These are phyloP conservation scores for Annona squamosa DNA, from an alignment of 164 flowering plant species.

Conservation along the genomic window DNA sequence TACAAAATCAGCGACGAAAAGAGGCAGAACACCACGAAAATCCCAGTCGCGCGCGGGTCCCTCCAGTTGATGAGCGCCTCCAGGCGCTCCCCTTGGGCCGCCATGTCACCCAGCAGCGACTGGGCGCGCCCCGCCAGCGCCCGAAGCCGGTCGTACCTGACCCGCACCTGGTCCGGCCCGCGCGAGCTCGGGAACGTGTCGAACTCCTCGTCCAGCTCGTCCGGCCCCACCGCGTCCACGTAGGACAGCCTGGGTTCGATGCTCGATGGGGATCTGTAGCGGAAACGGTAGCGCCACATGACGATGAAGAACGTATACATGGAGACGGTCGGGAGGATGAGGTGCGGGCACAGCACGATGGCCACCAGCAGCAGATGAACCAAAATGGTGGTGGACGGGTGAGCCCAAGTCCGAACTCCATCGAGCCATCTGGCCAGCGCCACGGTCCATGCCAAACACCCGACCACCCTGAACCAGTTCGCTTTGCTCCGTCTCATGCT, in stretches of 20 bases:
- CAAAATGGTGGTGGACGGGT: constrained; percentile 68
- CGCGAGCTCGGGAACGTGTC: constrained; percentile 68
- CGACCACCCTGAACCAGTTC: constrained; percentile 73
- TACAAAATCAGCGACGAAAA: constrained; percentile 60
- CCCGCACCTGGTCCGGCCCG: constrained; percentile 47
- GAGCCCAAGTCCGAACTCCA: constrained; percentile 65
- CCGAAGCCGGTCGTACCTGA: constrained; percentile 74
- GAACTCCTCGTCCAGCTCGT: constrained; percentile 91
- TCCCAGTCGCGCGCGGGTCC: constrained; percentile 92
- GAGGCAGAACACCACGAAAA: constrained; percentile 65
- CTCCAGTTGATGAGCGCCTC: constrained; percentile 82
- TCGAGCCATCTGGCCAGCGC: constrained; percentile 62
- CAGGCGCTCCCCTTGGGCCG: constrained; percentile 84
- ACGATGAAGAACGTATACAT: constrained; percentile 70
- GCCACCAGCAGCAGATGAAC: constrained; percentile 59
- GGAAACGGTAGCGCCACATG: constrained; percentile 39
- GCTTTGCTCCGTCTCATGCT: constrained; percentile 94
- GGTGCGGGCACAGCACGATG: constrained; percentile 54
- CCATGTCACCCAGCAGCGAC: constrained; percentile 76
- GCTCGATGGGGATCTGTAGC: constrained; percentile 30
- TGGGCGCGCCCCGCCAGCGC: constrained; percentile 82
- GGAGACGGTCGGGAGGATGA: constrained; percentile 66
- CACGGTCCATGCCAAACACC: constrained; percentile 47
- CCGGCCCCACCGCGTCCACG: constrained; percentile 55
- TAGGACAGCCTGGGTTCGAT: constrained; percentile 65